phyloP scores from a whole-genome alignment of 176 grass and related monocot species.

The Ensete glaucum region DNA sequence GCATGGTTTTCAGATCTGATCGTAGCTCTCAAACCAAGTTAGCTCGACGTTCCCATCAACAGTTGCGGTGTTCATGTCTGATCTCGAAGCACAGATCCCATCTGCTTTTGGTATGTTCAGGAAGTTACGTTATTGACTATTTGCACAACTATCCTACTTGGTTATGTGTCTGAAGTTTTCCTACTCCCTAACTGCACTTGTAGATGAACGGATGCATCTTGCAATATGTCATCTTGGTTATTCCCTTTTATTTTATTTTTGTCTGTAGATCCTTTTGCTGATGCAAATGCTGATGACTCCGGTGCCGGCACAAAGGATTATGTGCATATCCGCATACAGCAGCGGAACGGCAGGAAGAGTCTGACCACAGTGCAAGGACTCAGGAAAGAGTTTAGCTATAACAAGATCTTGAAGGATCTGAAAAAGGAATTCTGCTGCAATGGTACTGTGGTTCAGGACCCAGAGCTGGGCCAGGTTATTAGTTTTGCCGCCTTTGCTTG shows the following conservation, averaged over 20 bases:
- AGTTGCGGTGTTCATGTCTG: conserved; percentile 52
- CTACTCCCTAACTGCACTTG: neutral
- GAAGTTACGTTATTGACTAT: neutral
- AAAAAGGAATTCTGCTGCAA: conserved; percentile 82
- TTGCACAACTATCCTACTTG: neutral
- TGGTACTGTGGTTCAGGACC: conserved; percentile 70
- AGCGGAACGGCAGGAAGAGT: conserved; percentile 78
- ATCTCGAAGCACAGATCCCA: conserved; percentile 56
- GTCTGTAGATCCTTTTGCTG: conserved; percentile 51
- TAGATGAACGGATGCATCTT: neutral
- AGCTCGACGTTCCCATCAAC: neutral
- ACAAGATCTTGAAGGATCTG: conserved; percentile 81
- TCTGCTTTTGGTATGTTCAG: conserved; percentile 46
- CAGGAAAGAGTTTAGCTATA: conserved; percentile 68
- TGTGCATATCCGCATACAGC: conserved; percentile 82
- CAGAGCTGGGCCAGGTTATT: conserved; percentile 57
- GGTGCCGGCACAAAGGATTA: conserved; percentile 61
- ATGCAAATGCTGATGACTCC: conserved; percentile 72
- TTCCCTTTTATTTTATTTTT: too few relatives aligned
- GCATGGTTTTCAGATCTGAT: neutral
- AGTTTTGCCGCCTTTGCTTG: neutral
- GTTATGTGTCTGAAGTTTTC: neutral
- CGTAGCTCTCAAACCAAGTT: neutral
- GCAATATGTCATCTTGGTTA: neutral
- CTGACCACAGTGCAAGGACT: conserved; percentile 66